Evolutionary conservation across 2,329 filamentous ascomycete species (phyloP), one percentile per base, ranked within the genome.

Genomic region (Alternaria conjuncta): DNA sequence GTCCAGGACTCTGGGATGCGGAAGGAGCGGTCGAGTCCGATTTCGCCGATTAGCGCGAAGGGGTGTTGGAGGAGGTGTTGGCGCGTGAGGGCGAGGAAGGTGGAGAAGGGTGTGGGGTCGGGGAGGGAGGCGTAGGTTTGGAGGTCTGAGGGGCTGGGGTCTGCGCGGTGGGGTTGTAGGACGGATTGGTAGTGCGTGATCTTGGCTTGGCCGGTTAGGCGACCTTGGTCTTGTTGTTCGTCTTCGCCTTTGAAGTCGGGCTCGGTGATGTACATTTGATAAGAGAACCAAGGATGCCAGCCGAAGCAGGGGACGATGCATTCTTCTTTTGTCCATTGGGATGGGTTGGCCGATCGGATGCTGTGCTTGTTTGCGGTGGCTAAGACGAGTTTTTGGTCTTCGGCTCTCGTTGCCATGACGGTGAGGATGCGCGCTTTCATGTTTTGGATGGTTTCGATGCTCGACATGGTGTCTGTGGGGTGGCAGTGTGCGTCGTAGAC

Each of bases 211-310:
- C 83, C 83, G 4, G 76, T 76, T 10, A 84, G 76, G 5, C 88
- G 72, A 90, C 86, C 36, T 26, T 58, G 53, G 10, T 64, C 20
- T 15, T 57, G 15, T 54, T 57, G 6, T 69, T 71, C 28, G 2
- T 62, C 53, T 12, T 46, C 43, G 12, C 28, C 11, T 54, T 20
- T 15, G 3, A 55, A 54, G 20, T 36, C 30, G 5, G 28, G 6
- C 21, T 26, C 81, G 4, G 78, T 72, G 69, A 72, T 79, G 74
- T 89, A 93, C 71, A 96, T 85, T 68, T 92, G 89, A 77, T 95
- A 85, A 1, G 92, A 91, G 78, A 94, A 95, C 92, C 92, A 96
- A 1, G 92, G 92, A 76, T 96, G 92, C 91, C 92, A 94, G 20
- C 92, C 92, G 79, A 94, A 95, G n/a, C 89, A 88, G 0, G 92